Evolutionary conservation across 1,284 basidiomycete genomes (phyloP), one percentile per base, ranked within the genome.

Genomic region (Cryptococcus sp.): DNA sequence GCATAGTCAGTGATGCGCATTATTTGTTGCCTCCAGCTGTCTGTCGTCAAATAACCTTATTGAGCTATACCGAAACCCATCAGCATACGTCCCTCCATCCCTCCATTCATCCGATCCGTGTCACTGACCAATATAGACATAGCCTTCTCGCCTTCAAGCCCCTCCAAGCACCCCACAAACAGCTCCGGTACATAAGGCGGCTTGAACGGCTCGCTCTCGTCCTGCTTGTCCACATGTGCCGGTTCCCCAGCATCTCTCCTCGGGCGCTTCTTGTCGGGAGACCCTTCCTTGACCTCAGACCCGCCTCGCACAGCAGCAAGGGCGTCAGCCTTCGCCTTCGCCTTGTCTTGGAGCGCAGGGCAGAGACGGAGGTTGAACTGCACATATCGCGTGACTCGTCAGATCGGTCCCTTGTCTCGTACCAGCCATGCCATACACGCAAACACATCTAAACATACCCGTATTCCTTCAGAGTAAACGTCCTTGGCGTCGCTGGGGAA

Each of bases 281-380:
- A 62, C 2, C 57, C 52, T 18, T 52, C 50, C 11, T 46, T 21
- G 4, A 52, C 50, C 38, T 57, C 51, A 23, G 20, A 9, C 28
- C 28, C 28, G 9, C 28, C 52, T 39, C 24, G 45, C 2, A 60
- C 52, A 35, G 64, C 50, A n/a, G 61, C 63, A 15, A 70, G 59
- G 24, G 60, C 60, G 38, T 68, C 66, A 4, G 35, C 45, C 49
- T 74, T 71, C n/a, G 66, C 68, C 60, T 67, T 68, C 13, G 65
- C 53, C 72, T 93, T 94, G 63, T 87, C 81, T 69, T 86, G 85
- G 39, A 94, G 78, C 0, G 89, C 87, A 20, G 89, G 87, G 68
- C 91, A 93, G 20, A 89, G 73, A 56, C 86, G 81, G 55, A 94
- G 82, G 74, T 91, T 82, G 75, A 88, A 92, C 91, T 94, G 45